Evolutionary conservation across 2,329 filamentous ascomycete genomes (phyloP).

Genomic region (Hymenoscyphus scutula): DNA sequence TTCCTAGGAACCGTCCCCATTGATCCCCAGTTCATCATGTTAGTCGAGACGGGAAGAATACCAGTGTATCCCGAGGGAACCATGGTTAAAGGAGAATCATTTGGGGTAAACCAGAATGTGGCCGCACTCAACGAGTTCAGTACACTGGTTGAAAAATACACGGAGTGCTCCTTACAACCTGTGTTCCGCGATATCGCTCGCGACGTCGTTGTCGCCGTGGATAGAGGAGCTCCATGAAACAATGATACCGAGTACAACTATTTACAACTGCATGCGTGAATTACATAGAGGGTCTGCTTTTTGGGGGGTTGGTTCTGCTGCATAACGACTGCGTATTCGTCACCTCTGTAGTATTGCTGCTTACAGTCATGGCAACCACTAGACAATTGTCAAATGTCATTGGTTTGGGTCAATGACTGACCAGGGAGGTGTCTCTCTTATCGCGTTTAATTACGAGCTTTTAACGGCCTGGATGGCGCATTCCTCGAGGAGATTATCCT

Average conservation of each 20-base stretch:
- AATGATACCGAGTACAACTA: background rate
- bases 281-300: background rate
- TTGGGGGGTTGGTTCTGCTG: background rate
- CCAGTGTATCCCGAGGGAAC: slow-evolving; percentile 71
- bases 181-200: slow-evolving; percentile 66
- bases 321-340: background rate
- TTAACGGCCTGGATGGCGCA: background rate
- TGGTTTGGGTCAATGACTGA: background rate
- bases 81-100: slow-evolving; percentile 54
- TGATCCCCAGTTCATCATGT: slow-evolving; percentile 83
- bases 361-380: background rate
- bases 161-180: slow-evolving; percentile 65
- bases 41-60: slow-evolving; percentile 71
- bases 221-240: slow-evolving; percentile 7
- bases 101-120: slow-evolving; percentile 38
- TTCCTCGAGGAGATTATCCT: background rate
- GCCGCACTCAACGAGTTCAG: slow-evolving; percentile 34
- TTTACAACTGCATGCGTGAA: background rate
- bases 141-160: slow-evolving; percentile 68
- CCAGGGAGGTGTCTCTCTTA: background rate
- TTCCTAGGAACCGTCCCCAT: slow-evolving; percentile 89
- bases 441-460: background rate
- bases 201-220: slow-evolving; percentile 43
- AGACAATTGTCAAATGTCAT: background rate
- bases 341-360: background rate